These are phyloP conservation scores for Ceratocystis diversiconidia DNA, from an alignment of 2,329 filamentous ascomycete genomes.

Conservation along the genomic window DNA sequence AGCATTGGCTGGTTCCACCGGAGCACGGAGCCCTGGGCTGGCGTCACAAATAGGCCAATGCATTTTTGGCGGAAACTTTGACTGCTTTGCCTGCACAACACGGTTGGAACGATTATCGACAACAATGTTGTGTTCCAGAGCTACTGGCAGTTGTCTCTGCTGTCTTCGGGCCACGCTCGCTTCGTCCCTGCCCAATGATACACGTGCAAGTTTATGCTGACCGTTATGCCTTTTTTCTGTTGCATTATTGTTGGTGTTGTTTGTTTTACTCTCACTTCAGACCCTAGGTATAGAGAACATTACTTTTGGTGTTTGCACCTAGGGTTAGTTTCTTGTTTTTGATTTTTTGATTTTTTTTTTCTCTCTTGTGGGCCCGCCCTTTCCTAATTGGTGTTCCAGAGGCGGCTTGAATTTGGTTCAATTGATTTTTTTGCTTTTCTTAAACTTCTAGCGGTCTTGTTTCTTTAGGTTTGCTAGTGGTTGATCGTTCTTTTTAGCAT, in stretches of 20 bases:
- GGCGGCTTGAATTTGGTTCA: neutral
- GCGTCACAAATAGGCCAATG: constrained; percentile 11
- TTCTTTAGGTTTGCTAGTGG: neutral
- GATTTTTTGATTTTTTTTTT: neutral
- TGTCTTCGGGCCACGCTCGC: constrained; percentile 1
- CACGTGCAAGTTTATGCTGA: neutral
- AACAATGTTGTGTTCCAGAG: constrained; percentile 13
- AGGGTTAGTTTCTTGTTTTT: constrained; percentile 1
- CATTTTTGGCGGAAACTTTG: constrained; percentile 2
- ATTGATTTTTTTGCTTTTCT: neutral
- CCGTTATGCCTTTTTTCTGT: neutral
- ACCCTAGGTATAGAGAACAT: neutral
- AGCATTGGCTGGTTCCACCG: constrained; percentile 5
- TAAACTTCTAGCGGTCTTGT: neutral
- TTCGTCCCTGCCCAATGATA: neutral
- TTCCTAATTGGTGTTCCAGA: neutral
- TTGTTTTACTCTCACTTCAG: neutral
- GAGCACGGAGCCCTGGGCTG: constrained; percentile 7
- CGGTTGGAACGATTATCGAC: constrained; percentile 12
- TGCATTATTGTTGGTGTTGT: neutral
- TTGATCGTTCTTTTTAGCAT: neutral
- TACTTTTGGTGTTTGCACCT: neutral
- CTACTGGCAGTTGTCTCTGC: neutral
- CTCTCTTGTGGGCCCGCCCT: neutral
- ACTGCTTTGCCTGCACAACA: constrained; percentile 16